Base-by-base conservation (phyloP, 768 basidiomycete genomes). In the Candolleomyces eurysporus region DNA sequence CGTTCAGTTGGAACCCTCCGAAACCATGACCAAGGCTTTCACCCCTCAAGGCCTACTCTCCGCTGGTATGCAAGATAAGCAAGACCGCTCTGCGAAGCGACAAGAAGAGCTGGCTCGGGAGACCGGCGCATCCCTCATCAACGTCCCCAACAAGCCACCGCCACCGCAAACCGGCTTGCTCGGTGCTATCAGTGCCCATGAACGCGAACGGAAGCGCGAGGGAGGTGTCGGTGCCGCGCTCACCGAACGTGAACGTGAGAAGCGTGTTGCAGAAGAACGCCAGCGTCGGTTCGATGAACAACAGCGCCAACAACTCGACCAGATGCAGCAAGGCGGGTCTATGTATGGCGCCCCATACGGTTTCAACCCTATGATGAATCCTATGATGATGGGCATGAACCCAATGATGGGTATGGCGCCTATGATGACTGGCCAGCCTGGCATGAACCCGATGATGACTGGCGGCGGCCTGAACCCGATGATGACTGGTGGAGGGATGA, bases 71-170 rank as follows among this genome's bases (percentile, higher is more conserved):
- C 93, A 96, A 69, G 96, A 98, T 72, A 94, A 94, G 72, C 89
- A 96, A 72, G 95, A 97, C 70, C 86, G 96, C 40, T 97, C 95
- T 32, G 97, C 97, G 2, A 96, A 96, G 73, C 84, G 90, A 57
- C 94, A 98, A 68, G 96, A 99, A 72, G 93, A 97, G 72, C 75
- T 92, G 11, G 97, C 97, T 10, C 82, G 96, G 40, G 96, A 97
- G 75, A 88, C 83, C 7, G 97, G 97, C 31, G 91, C 86, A 16
- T 94, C 94, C 4, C 82, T 98, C 57, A 88, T 98, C 78, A 96
- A 96, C 71, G 93, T 99, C n/a, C 94, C 93, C 4, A 86, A 88
- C 69, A 96, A 96, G 71, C 94, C 96, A 0, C 94, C 93, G 0
- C 92, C 94, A 2, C 96, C 97, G 8, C 94, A 96, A 75, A 93